Conservation (phyloP, 2,329 filamentous ascomycete species). For the Massarina eburnea region DNA sequence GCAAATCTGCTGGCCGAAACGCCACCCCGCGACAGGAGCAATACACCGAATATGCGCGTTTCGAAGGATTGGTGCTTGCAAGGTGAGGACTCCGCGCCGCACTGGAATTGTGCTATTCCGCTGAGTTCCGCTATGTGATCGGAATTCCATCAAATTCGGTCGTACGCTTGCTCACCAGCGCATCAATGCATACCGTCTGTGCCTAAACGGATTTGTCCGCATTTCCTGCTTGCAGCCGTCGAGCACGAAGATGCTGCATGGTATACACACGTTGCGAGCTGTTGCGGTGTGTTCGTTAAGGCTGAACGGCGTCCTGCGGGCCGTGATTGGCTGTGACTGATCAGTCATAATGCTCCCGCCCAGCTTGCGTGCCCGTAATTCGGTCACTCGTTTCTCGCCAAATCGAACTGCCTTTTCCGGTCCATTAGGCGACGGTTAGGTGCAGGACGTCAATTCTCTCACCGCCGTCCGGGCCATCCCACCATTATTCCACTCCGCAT, state of each 20-base stretch:
- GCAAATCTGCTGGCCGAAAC: not conserved
- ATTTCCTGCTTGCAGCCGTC: constrained; percentile 1
- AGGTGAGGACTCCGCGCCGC: not conserved
- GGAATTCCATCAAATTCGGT: not conserved
- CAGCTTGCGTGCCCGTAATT: constrained; percentile 1
- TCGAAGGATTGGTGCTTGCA: not conserved
- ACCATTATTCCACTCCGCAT: not conserved
- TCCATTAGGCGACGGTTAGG: constrained; percentile 4
- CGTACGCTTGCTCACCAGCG: not conserved
- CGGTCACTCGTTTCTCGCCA: not conserved
- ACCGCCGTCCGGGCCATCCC: constrained; percentile 6
- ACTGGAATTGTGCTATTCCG: not conserved
- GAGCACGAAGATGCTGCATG: not conserved
- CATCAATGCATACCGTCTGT: not conserved
- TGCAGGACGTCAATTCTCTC: not conserved
- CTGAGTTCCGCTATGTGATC: not conserved
- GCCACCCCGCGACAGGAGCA: not conserved
- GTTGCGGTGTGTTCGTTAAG: constrained; percentile 6
- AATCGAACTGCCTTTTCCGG: constrained; percentile 4
- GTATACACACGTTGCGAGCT: not conserved
- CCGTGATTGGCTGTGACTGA: constrained; percentile 7
- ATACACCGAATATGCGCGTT: not conserved
- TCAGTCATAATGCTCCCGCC: constrained; percentile 1
- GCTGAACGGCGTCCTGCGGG: not conserved
- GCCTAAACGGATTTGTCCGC: not conserved